Conservation (phyloP, 139 green algal genomes). For the Ostreobium quekettii region DNA sequence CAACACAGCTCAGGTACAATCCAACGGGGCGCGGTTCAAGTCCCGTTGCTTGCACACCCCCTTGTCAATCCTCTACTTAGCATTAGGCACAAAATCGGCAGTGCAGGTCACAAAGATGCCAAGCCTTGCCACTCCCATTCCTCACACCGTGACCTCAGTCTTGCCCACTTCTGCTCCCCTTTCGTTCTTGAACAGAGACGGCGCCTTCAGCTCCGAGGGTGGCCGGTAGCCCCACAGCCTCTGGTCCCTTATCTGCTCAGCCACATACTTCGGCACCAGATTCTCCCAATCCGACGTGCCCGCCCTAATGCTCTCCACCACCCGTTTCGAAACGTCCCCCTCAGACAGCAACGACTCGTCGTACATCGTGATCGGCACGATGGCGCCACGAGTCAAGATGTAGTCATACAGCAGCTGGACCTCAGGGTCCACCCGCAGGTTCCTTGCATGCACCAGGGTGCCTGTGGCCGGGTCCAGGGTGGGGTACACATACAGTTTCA, state of each 20-base stretch:
- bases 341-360: slow-evolving; percentile 25
- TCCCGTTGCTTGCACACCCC: too few species aligned
- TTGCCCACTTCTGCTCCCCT: too few species aligned
- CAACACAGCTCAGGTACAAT: too few species aligned
- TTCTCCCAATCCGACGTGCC: slow-evolving; percentile 39
- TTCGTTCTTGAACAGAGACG: too few species aligned
- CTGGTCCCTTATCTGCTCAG: slow-evolving; percentile 34
- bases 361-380: slow-evolving; percentile 33
- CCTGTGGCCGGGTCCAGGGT: slow-evolving; percentile 32
- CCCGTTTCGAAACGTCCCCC: slow-evolving; percentile 32
- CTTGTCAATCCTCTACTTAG: too few species aligned
- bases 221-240: slow-evolving; percentile 28
- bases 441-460: slow-evolving; percentile 28
- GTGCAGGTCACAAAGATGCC: too few species aligned
- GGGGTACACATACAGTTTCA: slow-evolving; percentile 43
- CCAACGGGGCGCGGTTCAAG: too few species aligned
- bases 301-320: slow-evolving; percentile 29
- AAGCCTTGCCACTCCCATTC: too few species aligned
- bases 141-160: too few species aligned
- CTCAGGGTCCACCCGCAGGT: slow-evolving; percentile 27
- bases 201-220: too few species aligned
- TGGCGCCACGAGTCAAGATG: slow-evolving; percentile 33
- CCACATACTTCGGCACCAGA: slow-evolving; percentile 30
- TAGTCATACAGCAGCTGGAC: slow-evolving; percentile 45
- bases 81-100: too few species aligned